A percentile compares a stretch with the other conserved stretches of the same genome.
Evolutionary conservation across 2,329 filamentous ascomycete genomes (phyloP).

Genomic region (Rachicladosporium sp.): DNA sequence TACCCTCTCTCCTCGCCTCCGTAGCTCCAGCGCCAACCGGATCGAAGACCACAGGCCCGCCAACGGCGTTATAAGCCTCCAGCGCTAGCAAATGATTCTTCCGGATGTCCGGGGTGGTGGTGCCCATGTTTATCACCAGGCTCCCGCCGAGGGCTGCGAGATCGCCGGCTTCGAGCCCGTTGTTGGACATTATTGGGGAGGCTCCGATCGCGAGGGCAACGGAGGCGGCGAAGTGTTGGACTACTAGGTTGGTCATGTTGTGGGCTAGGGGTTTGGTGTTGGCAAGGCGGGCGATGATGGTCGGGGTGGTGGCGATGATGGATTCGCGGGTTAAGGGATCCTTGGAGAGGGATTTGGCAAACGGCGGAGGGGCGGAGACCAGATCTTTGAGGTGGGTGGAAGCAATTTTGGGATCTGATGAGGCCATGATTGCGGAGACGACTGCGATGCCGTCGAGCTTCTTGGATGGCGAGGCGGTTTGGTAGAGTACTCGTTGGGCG

Average conservation of each 20-base stretch:
- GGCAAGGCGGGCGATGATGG: slow-evolving; percentile 46
- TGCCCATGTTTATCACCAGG: slow-evolving; percentile 91
- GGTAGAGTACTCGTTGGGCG: slow-evolving; percentile 59
- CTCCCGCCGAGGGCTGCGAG: slow-evolving; percentile 65
- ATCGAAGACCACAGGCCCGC: slow-evolving; percentile 69
- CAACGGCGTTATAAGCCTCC: slow-evolving; percentile 64
- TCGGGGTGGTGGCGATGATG: slow-evolving; percentile 17
- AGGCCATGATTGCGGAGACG: slow-evolving; percentile 76
- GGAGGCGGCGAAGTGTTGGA: slow-evolving; percentile 90
- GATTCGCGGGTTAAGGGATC: slow-evolving; percentile 19
- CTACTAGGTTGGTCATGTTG: slow-evolving; percentile 96
- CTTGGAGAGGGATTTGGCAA: slow-evolving; percentile 17
- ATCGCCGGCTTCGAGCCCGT: slow-evolving; percentile 68
- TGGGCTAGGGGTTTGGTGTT: slow-evolving; percentile 63
- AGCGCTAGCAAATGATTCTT: slow-evolving; percentile 62
- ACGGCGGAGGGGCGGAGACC: slow-evolving; percentile 34
- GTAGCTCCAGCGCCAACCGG: slow-evolving; percentile 87
- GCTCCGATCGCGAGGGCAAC: slow-evolving; percentile 74
- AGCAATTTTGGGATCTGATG: slow-evolving; percentile 52
- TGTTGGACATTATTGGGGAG: slow-evolving; percentile 89
- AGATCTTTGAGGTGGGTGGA: slow-evolving; percentile 47
- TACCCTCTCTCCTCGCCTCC: slow-evolving; percentile 54
- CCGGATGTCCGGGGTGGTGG: slow-evolving; percentile 63
- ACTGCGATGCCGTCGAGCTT: slow-evolving; percentile 70
- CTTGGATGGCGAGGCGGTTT: slow-evolving; percentile 47